Conservation (phyloP, 176 grass and related monocot species). For the Oryza longistaminata region DNA sequence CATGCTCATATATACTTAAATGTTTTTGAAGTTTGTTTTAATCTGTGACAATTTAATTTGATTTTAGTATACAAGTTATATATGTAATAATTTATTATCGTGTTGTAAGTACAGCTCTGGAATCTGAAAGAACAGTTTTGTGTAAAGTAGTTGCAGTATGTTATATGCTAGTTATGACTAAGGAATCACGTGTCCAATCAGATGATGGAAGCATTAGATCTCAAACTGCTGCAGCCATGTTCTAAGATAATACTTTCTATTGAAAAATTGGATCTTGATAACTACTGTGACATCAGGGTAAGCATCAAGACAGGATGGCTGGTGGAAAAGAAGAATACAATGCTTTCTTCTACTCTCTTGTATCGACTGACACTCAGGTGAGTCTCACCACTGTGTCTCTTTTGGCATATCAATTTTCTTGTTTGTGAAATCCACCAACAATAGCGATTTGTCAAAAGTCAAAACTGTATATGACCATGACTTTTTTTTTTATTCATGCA, state of each 20-base stretch:
- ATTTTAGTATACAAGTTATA: not conserved
- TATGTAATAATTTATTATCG: not conserved
- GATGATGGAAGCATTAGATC: slow-evolving; percentile 13
- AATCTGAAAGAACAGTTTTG: slow-evolving; percentile 4
- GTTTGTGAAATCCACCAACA: not conserved
- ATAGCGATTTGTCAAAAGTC: not conserved
- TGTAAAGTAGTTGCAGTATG: slow-evolving; percentile 1
- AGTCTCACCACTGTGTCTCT: not conserved
- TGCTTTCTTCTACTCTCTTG: slow-evolving; percentile 98
- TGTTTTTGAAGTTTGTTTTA: not conserved
- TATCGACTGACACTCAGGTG: slow-evolving; percentile 99
- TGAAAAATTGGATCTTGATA: slow-evolving; percentile 1
- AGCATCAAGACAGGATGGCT: slow-evolving; percentile 93
- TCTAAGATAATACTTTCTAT: slow-evolving; percentile 1
- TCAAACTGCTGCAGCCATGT: not conserved
- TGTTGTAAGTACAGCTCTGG: not conserved
- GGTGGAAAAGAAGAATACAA: slow-evolving; percentile 99
- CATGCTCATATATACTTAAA: not conserved
- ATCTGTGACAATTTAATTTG: not conserved
- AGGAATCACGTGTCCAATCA: not conserved
- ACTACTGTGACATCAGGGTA: slow-evolving; percentile 55
- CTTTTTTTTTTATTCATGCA: slow-evolving; percentile 40
- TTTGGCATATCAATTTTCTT: slow-evolving; percentile 8
- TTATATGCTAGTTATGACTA: not conserved
- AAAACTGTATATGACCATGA: not conserved